These are phyloP conservation scores for Kitagawia praeruptora DNA, from an alignment of 129 eudicot species.

Conservation along the genomic window DNA sequence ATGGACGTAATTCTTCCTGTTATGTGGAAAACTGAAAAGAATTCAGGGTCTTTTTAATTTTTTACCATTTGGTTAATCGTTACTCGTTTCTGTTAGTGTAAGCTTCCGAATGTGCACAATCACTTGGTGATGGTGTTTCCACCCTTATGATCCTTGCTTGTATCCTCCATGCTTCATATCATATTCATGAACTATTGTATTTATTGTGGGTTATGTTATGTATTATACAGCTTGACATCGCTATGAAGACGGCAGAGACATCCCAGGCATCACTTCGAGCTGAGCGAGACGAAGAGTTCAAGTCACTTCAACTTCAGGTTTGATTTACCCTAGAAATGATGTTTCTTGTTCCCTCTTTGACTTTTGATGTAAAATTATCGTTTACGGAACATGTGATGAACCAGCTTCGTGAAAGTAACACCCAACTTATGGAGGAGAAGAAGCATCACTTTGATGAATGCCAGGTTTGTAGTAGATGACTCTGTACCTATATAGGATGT, in stretches of 20 bases:
- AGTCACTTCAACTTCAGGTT: slow-evolving; percentile 73
- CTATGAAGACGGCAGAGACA: slow-evolving; percentile 59
- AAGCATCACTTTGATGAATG: slow-evolving; percentile 79
- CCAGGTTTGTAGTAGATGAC: slow-evolving; percentile 23
- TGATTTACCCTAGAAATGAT: neutral
- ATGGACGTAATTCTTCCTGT: neutral
- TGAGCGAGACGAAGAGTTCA: slow-evolving; percentile 74
- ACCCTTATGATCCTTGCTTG: neutral
- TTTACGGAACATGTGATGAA: neutral
- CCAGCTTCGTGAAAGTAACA: slow-evolving; percentile 89
- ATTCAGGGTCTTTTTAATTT: no score
- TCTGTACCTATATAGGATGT: neutral
- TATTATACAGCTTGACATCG: slow-evolving; percentile 52
- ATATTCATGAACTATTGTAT: neutral
- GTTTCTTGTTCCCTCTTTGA: neutral
- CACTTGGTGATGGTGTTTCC: neutral
- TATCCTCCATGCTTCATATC: neutral
- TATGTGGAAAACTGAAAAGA: neutral
- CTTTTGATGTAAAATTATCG: neutral
- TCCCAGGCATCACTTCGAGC: slow-evolving; percentile 60
- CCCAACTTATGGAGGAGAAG: slow-evolving; percentile 86
- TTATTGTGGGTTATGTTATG: neutral
- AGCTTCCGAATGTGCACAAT: neutral
- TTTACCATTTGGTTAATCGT: neutral
- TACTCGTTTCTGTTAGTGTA: neutral